Evolutionary conservation across 108 stramenopile species (phyloP), one percentile per base, ranked within the genome.

Genomic region (Cyclotella sp.): DNA sequence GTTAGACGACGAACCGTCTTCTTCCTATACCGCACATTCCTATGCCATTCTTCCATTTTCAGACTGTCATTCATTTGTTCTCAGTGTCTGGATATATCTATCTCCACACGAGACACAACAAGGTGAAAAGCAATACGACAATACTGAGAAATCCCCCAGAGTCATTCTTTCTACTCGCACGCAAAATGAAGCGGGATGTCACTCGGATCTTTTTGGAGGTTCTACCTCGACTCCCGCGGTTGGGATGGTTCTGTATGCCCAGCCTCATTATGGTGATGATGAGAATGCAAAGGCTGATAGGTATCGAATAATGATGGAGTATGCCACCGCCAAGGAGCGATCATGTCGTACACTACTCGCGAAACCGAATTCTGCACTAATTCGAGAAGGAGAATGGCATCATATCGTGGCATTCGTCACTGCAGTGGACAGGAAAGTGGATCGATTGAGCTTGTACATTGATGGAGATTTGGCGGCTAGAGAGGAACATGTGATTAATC

Each of bases 21-120:
- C 44, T 30, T 71, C 77, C 6, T 55, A 53, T 63, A 71, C 67
- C 42, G 72, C 67, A 16, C 57, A 79, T 51, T 61, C 65, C 4
- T 79, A 73, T 62, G 72, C 72, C 22, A 68, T 58, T 21, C 68
- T 79, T 3, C 78, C 78, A 19, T 59, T 79, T 24, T 73, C 43
- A 53, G 72, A 79, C 26, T 68, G 55, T 27, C 62, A 67, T 24
- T 65, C 78, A 10, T 79, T 79, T 63, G 78, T 70, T 9, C 24
- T 79, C 16, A 79, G 78, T 43, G 34, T 79, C 41, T 79, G 78
- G 78, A 52, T 79, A 34, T 51, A 68, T 54, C 41, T 79, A 49
- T 68, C 78, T 12, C 59, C 72, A 15, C 16, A 39, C 1, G n/a
- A 44, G 30, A 54, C 19, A 10, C 26, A 53, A 53, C 14, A 13